A percentile compares a stretch with the other conserved stretches of the same genome.
Evolutionary conservation across 768 basidiomycete genomes (phyloP).

Genomic region (Mycena capillaripes): DNA sequence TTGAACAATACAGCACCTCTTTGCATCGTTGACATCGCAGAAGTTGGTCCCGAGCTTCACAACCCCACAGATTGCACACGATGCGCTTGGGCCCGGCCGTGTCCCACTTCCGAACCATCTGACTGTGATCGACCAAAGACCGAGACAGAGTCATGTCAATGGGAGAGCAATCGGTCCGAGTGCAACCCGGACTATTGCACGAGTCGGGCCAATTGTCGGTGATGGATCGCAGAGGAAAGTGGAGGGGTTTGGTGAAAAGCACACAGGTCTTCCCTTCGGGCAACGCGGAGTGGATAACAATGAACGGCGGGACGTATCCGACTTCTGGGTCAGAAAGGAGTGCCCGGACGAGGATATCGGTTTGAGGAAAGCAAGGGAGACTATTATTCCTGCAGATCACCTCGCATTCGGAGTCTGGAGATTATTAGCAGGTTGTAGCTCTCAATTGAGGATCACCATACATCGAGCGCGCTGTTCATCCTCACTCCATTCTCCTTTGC

Average conservation of each 20-base stretch:
- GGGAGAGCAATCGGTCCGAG: constrained; percentile 17
- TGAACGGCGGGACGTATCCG: constrained; percentile 42
- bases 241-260: constrained; percentile 33
- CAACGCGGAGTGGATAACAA: constrained; percentile 27
- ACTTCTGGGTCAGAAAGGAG: constrained; percentile 39
- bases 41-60: constrained; percentile 6
- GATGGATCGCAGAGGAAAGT: constrained; percentile 18
- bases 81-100: neutral
- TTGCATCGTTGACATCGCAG: constrained; percentile 35
- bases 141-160: constrained; percentile 25
- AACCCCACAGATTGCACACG: constrained; percentile 37
- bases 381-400: neutral
- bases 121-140: constrained; percentile 7
- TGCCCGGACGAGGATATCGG: constrained; percentile 33
- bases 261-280: constrained; percentile 16
- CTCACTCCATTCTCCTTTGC: constrained; percentile 24
- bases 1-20: constrained; percentile 35
- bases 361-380: constrained; percentile 28
- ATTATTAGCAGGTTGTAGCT: neutral
- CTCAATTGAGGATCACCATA: neutral
- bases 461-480: constrained; percentile 9
- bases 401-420: neutral
- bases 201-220: constrained; percentile 16
- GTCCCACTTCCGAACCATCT: constrained; percentile 21
- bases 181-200: constrained; percentile 20